These are phyloP conservation scores for Pichia eremophila DNA, from an alignment of 805 yeast genomes.

Conservation along the genomic window DNA sequence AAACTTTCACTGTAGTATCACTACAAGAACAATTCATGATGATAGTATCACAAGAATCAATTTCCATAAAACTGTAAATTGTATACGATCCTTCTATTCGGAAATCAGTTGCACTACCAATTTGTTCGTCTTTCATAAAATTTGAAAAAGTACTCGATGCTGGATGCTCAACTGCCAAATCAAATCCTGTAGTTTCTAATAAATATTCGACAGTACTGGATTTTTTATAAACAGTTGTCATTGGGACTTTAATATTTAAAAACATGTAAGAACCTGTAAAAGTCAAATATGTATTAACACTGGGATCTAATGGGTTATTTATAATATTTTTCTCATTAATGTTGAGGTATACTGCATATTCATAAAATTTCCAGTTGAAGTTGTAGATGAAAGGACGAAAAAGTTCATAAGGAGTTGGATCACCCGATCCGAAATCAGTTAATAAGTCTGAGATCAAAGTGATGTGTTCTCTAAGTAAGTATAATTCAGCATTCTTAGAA, in stretches of 20 bases:
- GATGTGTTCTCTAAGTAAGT: constrained; percentile 74
- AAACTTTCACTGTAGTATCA: constrained; percentile 57
- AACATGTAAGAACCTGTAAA: constrained; percentile 54
- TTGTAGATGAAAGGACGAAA: constrained; percentile 65
- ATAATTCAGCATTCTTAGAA: constrained; percentile 47
- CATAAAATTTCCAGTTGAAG: constrained; percentile 47
- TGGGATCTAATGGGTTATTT: constrained; percentile 78
- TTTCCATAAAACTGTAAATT: constrained; percentile 46
- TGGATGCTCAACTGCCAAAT: constrained; percentile 65
- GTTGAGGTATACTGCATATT: constrained; percentile 59
- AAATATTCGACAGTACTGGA: constrained; percentile 43
- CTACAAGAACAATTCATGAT: constrained; percentile 57
- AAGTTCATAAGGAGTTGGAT: constrained; percentile 59
- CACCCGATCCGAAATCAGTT: constrained; percentile 70
- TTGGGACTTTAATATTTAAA: constrained; percentile 46
- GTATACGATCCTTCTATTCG: constrained; percentile 57
- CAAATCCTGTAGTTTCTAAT: constrained; percentile 48
- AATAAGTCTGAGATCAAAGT: constrained; percentile 62
- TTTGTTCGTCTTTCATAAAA: constrained; percentile 50
- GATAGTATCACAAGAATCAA: constrained; percentile 62
- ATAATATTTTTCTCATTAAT: constrained; percentile 84
- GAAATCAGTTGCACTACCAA: constrained; percentile 64
- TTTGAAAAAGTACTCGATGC: constrained; percentile 84
- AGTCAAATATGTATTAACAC: constrained; percentile 68
- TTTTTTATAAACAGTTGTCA: constrained; percentile 42